Conservation (phyloP, 2,329 filamentous ascomycete genomes). For the Nigrospora osmanthi region DNA sequence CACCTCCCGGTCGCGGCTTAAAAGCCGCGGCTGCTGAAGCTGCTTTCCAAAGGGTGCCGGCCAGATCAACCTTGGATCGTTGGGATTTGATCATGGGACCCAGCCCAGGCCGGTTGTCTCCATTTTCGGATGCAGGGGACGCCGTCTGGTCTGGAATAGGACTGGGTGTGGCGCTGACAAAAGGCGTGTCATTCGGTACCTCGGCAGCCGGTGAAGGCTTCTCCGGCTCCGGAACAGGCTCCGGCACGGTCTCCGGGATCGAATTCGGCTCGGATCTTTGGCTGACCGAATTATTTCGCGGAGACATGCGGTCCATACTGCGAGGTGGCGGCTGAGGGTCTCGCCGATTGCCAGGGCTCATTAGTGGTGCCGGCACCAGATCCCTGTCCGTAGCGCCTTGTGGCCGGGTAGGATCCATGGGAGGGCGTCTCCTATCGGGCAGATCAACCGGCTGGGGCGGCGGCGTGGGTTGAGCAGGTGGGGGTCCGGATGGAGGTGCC, state of each 20-base stretch:
- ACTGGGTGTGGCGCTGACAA: slow-evolving; percentile 1
- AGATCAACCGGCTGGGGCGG: slow-evolving; percentile 34
- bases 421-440: slow-evolving; percentile 58
- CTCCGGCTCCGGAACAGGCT: slow-evolving; percentile 2
- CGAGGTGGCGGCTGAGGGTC: slow-evolving; percentile 41
- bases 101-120: slow-evolving; percentile 60
- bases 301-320: slow-evolving; percentile 39
- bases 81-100: slow-evolving; percentile 88
- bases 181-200: slow-evolving; percentile 10
- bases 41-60: slow-evolving; percentile 71
- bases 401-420: slow-evolving; percentile 54
- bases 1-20: slow-evolving; percentile 81
- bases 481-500: slow-evolving; percentile 15
- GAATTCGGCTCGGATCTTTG: slow-evolving; percentile 23
- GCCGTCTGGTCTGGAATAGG: background rate
- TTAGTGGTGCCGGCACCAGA: slow-evolving; percentile 50
- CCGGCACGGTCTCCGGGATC: slow-evolving; percentile 23
- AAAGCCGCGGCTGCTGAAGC: slow-evolving; percentile 66
- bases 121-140: slow-evolving; percentile 11
- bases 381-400: slow-evolving; percentile 38
- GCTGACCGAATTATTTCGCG: slow-evolving; percentile 34
- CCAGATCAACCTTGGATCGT: slow-evolving; percentile 63
- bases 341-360: slow-evolving; percentile 39
- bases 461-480: slow-evolving; percentile 12
- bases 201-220: slow-evolving; percentile 12